Conservation (phyloP, 2,329 filamentous ascomycete species). For the Phyllosticta citriasiana region DNA sequence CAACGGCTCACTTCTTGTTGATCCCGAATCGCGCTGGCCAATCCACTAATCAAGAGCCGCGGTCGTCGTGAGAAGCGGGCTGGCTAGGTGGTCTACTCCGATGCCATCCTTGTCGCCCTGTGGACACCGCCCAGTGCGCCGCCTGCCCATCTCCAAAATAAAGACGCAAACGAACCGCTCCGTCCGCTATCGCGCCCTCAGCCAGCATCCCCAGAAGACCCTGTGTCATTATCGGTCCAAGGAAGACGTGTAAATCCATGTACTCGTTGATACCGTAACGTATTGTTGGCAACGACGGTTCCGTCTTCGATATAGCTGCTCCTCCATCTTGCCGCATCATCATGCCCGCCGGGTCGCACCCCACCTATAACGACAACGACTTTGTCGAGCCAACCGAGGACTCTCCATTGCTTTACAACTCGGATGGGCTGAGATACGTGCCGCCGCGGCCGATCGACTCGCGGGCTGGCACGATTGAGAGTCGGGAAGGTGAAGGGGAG, state of each 20-base stretch:
- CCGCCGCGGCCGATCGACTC: conserved; percentile 17
- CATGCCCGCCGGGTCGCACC: conserved; percentile 9
- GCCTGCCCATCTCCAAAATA: neutral
- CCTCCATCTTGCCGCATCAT: neutral
- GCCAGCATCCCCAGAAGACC: neutral
- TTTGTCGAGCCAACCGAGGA: conserved; percentile 35
- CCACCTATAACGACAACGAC: conserved; percentile 27
- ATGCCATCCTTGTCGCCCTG: neutral
- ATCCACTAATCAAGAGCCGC: neutral
- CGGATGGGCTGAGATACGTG: conserved; percentile 1
- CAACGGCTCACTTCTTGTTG: neutral
- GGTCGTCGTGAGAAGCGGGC: neutral
- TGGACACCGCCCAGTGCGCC: neutral
- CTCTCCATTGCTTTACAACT: conserved; percentile 33
- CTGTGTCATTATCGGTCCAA: neutral
- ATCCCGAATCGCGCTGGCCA: neutral
- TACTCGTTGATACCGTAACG: neutral
- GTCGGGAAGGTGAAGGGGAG: conserved; percentile 12
- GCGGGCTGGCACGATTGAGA: conserved; percentile 16
- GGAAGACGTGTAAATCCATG: neutral
- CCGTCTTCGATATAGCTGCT: neutral
- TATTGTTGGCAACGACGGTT: neutral
- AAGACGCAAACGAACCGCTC: neutral
- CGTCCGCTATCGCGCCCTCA: neutral
- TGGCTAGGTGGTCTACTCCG: neutral